phyloP scores from a whole-genome alignment of 1,284 basidiomycete genomes.

The Malassezia arunalokei region DNA sequence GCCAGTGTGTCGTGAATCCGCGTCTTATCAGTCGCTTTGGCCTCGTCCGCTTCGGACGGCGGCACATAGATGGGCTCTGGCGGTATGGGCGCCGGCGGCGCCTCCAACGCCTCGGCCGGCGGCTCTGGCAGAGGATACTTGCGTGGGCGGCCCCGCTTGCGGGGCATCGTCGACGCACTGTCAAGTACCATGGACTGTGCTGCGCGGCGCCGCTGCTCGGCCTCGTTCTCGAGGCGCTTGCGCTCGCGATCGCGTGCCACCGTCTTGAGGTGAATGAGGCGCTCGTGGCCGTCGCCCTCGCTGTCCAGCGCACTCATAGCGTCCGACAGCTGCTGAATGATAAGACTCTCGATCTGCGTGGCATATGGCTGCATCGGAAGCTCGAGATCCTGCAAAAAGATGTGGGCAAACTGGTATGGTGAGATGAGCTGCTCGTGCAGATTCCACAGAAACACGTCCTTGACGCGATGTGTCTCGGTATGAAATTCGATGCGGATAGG shows the following conservation, averaged over 20 bases:
- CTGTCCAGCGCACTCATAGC: slow-evolving; percentile 52
- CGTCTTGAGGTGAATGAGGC: slow-evolving; percentile 14
- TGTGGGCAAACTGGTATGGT: slow-evolving; percentile 68
- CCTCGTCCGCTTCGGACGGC: not conserved
- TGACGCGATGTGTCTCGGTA: slow-evolving; percentile 75
- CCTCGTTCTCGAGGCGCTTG: slow-evolving; percentile 2
- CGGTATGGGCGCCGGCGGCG: not conserved
- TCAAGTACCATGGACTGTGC: not conserved
- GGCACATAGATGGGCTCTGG: not conserved
- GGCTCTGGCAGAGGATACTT: slow-evolving; percentile 5
- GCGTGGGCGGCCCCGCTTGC: slow-evolving; percentile 14
- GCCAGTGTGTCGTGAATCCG: slow-evolving; percentile 17
- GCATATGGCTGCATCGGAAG: slow-evolving; percentile 59
- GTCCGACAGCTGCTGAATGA: slow-evolving; percentile 79
- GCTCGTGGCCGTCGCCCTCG: slow-evolving; percentile 5
- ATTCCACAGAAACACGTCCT: slow-evolving; percentile 96
- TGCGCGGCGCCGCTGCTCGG: slow-evolving; percentile 1
- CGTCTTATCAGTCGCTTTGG: slow-evolving; percentile 9
- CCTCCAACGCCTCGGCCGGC: not conserved
- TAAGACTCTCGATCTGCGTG: slow-evolving; percentile 69
- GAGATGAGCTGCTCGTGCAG: slow-evolving; percentile 62
- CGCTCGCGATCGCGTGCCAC: slow-evolving; percentile 12
- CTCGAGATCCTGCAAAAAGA: slow-evolving; percentile 77
- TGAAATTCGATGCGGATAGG: slow-evolving; percentile 91
- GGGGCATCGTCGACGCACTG: not conserved